Percentiles rank a stretch among this genome's conserved stretches.
Conservation (phyloP, 306 rosid genomes). For the Casuarina glauca region DNA sequence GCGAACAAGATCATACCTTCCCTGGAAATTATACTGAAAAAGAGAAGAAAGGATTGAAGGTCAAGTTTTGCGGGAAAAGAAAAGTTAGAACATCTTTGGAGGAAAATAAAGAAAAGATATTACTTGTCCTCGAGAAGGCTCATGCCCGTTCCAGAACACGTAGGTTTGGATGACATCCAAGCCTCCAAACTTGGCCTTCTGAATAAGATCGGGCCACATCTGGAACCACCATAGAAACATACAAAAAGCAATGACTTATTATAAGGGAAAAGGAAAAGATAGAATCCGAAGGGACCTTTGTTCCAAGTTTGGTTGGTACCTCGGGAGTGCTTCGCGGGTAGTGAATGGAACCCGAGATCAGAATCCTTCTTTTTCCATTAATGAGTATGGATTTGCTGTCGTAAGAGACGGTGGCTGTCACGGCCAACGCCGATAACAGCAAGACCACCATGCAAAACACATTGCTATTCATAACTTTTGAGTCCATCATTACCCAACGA, state of each 20-base stretch:
- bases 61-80: neutral
- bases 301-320: slow-evolving; percentile 31
- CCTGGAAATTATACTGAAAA: slow-evolving; percentile 77
- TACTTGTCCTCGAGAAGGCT: slow-evolving; percentile 89
- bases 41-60: neutral
- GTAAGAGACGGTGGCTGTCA: neutral
- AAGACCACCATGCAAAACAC: neutral
- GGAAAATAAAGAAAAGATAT: slow-evolving; percentile 11
- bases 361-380: slow-evolving; percentile 11
- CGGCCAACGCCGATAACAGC: slow-evolving; percentile 30
- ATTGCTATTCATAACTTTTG: neutral
- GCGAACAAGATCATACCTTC: slow-evolving; percentile 76
- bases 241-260: neutral
- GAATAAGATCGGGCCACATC: slow-evolving; percentile 95
- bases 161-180: slow-evolving; percentile 90
- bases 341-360: slow-evolving; percentile 84
- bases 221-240: slow-evolving; percentile 28
- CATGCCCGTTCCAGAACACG: slow-evolving; percentile 98
- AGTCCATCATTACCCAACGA: neutral
- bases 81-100: too few relatives aligned
- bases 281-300: neutral
- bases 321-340: slow-evolving; percentile 96
- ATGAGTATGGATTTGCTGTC: slow-evolving; percentile 9
- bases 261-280: neutral
- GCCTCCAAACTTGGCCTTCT: slow-evolving; percentile 94